Base-by-base conservation (phyloP, 108 stramenopile genomes). In the Cyclostephanos tholiformis region DNA sequence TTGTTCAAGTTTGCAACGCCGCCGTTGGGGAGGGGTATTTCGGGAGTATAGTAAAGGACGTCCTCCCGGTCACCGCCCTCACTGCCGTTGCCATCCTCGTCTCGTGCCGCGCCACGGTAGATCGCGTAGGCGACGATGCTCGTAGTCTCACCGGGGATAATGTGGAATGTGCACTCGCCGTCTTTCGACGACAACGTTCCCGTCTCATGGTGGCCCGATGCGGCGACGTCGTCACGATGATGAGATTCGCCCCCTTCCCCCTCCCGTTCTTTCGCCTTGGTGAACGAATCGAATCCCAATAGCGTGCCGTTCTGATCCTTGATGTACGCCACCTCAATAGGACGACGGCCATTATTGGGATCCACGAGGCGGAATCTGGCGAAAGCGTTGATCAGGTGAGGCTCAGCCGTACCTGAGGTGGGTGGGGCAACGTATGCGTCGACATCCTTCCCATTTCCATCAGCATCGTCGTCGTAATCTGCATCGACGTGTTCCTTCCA, bases 241-340 rank as follows among this genome's bases (percentile, higher is more conserved):
- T 57, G 35, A 4, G n/a, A 29, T 2, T 30, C 41, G 17, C 61
- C 71, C 32, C 66, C 68, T 7, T 65, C 48, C 6, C 3, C 59
- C 23, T 67, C 58, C 26, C 44, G 48, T 23, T 39, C 32, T 11
- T 75, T 59, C 20, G 43, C 23, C 25, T 75, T 80, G 4, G 67
- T 43, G 44, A 83, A 83, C 9, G 74, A 88, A 27, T 87, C 83
- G 79, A 90, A 92, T 2, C 93, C 93, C 27, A 94, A 55, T 10
- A 94, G 74, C 26, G 74, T 67, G 14, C 91, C 91, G 20, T 85
- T 67, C 68, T 94, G 91, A 81, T 94, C 93, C 32, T 84, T 75
- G 22, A 88, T 84, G 75, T 90, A 94, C 17, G 93, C 93, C 66
- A 91, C 82, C 65, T 92, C 88, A 46, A 90, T 80, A 12, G 85